Evolutionary conservation across 345 rosid species (phyloP), one percentile per base, ranked within the genome.

Genomic region (Lepidium africanum): DNA sequence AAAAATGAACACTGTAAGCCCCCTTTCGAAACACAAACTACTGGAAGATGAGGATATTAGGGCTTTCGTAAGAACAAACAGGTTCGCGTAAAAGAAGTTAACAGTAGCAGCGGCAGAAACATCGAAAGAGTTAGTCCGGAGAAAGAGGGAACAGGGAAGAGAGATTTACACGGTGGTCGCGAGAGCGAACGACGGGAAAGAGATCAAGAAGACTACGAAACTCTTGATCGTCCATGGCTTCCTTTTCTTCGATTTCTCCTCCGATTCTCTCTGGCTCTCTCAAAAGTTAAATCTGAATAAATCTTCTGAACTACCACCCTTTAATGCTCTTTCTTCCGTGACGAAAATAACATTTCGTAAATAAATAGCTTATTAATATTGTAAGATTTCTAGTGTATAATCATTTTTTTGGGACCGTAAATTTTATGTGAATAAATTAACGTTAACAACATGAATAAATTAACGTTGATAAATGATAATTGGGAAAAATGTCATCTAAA

Each of bases 141-240:
- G 57, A 50, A 27, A 30, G 7, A 40, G 56, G 21, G 65, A 40
- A 12, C 4, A 48, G 49, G 46, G 41, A 42, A 71, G 61, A 15
- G 51, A 32, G 60, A 50, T 9, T 46, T 77, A 90, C 97, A 63
- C 71, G 76, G 72, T 77, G 82, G 75, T 90, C 84, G 55, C 87
- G 89, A 78, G 94, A 62, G 55, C 98, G 85, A 48, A 84, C 90
- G 61, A 90, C 79, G 15, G 96, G 97, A 80, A 90, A 93, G 76
- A 85, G 87, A 62, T 85, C 79, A 2, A 93, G 89, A 40, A 81
- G 77, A 74, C 87, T 87, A 38, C 78, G 82, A 76, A 93, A 93
- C 70, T 93, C 97, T 49, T 77, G 77, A 61, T 88, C 96, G 6
- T 93, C 97, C 98, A 93, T 79, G 30, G 23, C 63, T 72, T 56